phyloP scores from a whole-genome alignment of 495 filamentous ascomycete genomes.

The Entonaema liquescens region DNA sequence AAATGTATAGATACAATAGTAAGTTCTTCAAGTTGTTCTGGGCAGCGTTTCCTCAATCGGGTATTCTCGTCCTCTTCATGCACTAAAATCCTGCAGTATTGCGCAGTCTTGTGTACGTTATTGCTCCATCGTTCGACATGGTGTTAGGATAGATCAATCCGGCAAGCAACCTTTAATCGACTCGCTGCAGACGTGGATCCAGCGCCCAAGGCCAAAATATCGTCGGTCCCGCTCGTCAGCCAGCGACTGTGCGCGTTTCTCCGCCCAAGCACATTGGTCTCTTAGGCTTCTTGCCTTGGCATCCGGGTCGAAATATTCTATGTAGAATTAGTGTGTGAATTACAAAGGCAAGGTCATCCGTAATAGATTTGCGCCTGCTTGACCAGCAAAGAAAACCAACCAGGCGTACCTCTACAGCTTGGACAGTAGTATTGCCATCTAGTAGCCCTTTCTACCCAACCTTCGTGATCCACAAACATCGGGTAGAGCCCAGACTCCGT shows the following conservation, averaged over 20 bases:
- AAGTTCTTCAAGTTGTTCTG: too few relatives aligned
- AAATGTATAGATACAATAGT: too few relatives aligned
- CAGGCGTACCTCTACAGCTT: constrained; percentile 17
- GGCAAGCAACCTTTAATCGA: constrained; percentile 10
- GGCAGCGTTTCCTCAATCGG: not conserved
- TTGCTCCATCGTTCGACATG: too few relatives aligned
- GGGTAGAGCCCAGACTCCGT: constrained; percentile 24
- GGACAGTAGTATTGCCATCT: constrained; percentile 34
- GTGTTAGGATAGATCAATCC: not conserved
- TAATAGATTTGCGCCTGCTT: too few relatives aligned
- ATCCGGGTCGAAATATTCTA: constrained; percentile 29
- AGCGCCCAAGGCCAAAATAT: constrained; percentile 28
- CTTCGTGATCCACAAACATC: constrained; percentile 22
- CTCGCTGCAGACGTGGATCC: constrained; percentile 16
- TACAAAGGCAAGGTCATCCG: not conserved
- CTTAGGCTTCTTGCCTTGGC: constrained; percentile 8
- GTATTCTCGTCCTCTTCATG: not conserved
- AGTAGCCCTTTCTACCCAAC: constrained; percentile 25
- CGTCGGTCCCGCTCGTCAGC: constrained; percentile 22
- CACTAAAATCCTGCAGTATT: too few relatives aligned
- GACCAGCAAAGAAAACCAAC: not conserved
- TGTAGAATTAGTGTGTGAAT: not conserved
- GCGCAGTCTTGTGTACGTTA: too few relatives aligned
- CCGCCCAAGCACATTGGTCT: constrained; percentile 26
- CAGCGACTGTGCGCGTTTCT: constrained; percentile 27